Evolutionary conservation across 2,329 filamentous ascomycete genomes (phyloP).

Genomic region (Thielaviopsis ethacetica): DNA sequence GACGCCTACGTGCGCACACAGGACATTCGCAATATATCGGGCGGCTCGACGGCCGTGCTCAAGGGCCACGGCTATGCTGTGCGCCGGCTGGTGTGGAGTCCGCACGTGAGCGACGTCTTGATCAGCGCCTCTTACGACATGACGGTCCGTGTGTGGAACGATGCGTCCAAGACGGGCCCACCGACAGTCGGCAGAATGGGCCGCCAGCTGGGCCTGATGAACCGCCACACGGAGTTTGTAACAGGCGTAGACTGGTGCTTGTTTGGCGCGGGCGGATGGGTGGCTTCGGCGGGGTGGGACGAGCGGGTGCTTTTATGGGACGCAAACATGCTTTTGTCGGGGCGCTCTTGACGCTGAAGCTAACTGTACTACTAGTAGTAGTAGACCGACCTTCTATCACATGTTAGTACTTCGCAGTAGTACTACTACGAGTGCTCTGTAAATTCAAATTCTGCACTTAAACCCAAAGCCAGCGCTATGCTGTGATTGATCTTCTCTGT

Average conservation of each 20-base stretch:
- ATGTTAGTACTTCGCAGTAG: not conserved
- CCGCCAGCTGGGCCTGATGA: slow-evolving; percentile 72
- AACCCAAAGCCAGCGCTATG: no score
- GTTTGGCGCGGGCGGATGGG: slow-evolving; percentile 91
- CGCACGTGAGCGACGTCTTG: slow-evolving; percentile 77
- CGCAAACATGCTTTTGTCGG: slow-evolving; percentile 35
- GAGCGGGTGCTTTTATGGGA: slow-evolving; percentile 87
- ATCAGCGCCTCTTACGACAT: slow-evolving; percentile 93
- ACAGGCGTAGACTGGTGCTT: slow-evolving; percentile 97
- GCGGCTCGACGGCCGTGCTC: slow-evolving; percentile 57
- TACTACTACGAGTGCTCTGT: no score
- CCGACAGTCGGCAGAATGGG: slow-evolving; percentile 30
- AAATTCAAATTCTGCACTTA: no score
- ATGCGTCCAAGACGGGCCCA: slow-evolving; percentile 34
- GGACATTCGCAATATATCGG: slow-evolving; percentile 62
- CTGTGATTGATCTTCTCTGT: not conserved
- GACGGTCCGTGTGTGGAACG: slow-evolving; percentile 89
- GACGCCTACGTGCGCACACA: slow-evolving; percentile 79
- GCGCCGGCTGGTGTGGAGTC: slow-evolving; percentile 74
- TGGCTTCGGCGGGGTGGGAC: slow-evolving; percentile 88
- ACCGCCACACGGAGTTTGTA: slow-evolving; percentile 83
- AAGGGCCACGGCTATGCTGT: slow-evolving; percentile 85
- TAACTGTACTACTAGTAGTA: no score
- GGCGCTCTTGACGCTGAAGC: not conserved
- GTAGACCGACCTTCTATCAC: no score